Percentiles rank a stretch among this genome's conserved stretches.
Evolutionary conservation across 345 rosid genomes (phyloP).

Genomic region (Syzygium oleosum): DNA sequence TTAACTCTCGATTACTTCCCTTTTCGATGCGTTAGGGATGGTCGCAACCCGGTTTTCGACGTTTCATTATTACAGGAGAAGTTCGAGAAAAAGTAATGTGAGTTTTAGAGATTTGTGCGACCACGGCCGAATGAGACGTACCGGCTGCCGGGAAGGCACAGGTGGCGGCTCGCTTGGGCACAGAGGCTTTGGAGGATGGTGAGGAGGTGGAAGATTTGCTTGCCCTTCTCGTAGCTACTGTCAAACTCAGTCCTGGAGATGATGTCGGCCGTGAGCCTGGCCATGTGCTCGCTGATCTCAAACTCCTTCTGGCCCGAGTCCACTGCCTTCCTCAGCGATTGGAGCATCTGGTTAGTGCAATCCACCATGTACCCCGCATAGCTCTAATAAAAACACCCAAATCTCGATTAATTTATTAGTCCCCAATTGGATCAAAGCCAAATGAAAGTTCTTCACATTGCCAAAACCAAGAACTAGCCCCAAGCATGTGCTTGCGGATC

Average conservation of each 20-base stretch:
- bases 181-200: constrained; percentile 58
- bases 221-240: constrained; percentile 71
- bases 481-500: background rate
- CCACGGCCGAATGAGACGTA: constrained; percentile 4
- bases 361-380: constrained; percentile 83
- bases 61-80: background rate
- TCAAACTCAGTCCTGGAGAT: constrained; percentile 87
- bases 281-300: constrained; percentile 80
- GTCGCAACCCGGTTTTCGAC: too few relatives aligned
- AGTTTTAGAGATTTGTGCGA: background rate
- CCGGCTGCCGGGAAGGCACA: constrained; percentile 95
- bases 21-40: background rate
- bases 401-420: background rate
- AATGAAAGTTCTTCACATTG: background rate
- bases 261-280: constrained; percentile 71
- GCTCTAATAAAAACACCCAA: constrained; percentile 26
- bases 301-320: constrained; percentile 48
- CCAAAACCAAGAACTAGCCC: background rate
- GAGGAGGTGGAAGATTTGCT: constrained; percentile 56
- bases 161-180: constrained; percentile 73
- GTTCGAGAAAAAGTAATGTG: background rate
- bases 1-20: background rate
- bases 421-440: background rate
- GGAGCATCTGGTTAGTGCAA: constrained; percentile 55
- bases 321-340: constrained; percentile 34